phyloP scores from a whole-genome alignment of 1,139 yeast genomes.

The Taphrina betulina region DNA sequence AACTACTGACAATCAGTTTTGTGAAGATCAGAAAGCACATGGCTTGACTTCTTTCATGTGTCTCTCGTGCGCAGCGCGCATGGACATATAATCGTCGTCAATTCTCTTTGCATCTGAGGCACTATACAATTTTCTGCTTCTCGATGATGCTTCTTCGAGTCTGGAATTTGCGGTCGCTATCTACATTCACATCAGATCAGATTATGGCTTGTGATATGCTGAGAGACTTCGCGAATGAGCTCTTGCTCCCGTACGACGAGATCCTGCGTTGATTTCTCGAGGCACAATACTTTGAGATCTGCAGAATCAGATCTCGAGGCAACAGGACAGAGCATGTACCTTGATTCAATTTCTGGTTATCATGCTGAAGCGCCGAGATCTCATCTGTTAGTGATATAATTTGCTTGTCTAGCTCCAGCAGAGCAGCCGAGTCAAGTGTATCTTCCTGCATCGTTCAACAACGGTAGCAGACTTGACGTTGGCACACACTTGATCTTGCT shows the following conservation, averaged over 20 bases:
- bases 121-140: not conserved
- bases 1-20: conserved; percentile 1
- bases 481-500: conserved; percentile 3
- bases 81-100: not conserved
- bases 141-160: not conserved
- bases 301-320: no score
- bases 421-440: not conserved
- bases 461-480: no score
- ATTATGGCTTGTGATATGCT: no score
- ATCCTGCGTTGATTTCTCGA: no score
- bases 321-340: no score
- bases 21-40: not conserved
- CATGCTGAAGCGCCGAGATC: not conserved
- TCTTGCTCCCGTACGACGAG: no score
- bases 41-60: conserved; percentile 7
- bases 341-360: no score
- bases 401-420: not conserved
- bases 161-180: not conserved
- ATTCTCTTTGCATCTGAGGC: not conserved
- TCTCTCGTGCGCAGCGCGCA: conserved; percentile 9
- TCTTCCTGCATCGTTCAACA: conserved; percentile 8
- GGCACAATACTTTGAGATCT: no score
- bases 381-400: not conserved
- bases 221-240: no score
- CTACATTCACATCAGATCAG: not conserved